Base-by-base conservation (phyloP, 176 grass and related monocot genomes). In the Eragrostis nindensis region DNA sequence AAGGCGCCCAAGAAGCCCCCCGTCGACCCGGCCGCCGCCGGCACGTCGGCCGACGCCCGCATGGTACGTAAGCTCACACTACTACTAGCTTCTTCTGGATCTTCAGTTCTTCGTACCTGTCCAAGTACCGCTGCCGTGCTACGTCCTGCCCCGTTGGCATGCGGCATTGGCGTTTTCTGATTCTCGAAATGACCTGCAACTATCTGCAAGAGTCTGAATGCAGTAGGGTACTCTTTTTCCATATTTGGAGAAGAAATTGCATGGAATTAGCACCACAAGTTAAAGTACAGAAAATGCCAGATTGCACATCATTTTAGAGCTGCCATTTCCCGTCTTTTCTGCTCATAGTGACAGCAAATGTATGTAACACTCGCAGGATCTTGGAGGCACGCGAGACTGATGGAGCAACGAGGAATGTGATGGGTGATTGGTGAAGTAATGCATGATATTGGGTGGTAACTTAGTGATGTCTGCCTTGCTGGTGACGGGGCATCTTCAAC, bases 1-100 rank as follows among this genome's bases (percentile, higher is more conserved):
- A 92, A 92, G 88, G 86, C 61, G 36, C 16, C 78, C 66, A 89
- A 94, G 80, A 92, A 86, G 68, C n/a, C 66, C 32, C 71, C 50
- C 54, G 79, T 62, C 61, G 94, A 60, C 15, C 59, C 40, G 12
- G 74, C n/a, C n/a, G n/a, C 39, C 65, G 47, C 84, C 36, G 75
- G 73, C 59, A 18, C 71, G 5, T 78, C 86, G 9, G 68, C 81
- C 45, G 91, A 93, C 47, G 69, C 49, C 15, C 66, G 82, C 9
- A 80, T 65, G 52, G 42, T 42, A 42, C 7, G 87, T 83, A 79
- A 87, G 57, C 8, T 65, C 42, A 44, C 42, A 10, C 56, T 18
- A 4, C 4, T 19, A 0, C 41, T 29, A 57, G 4, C 3, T 7
- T 49, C 55, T 55, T n/a, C n/a, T 39, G 70, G 54, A 7, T 24